Conservation (phyloP, 2,329 filamentous ascomycete species). For the Colletotrichum filicis region DNA sequence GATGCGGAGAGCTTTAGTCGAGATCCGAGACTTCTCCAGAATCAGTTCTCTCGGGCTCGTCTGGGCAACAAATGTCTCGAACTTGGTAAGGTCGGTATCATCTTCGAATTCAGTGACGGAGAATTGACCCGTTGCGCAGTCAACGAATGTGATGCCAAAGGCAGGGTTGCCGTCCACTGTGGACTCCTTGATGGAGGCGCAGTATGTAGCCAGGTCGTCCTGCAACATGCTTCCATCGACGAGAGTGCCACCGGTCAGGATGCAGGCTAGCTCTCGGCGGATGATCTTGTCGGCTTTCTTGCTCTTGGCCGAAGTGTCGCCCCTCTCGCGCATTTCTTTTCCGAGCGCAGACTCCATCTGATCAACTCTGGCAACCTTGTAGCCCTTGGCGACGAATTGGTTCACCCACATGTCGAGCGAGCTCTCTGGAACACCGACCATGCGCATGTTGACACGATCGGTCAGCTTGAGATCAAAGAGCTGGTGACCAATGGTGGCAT, state of each 20-base stretch:
- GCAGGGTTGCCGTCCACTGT: slow-evolving; percentile 78
- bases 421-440: slow-evolving; percentile 97
- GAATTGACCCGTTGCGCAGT: slow-evolving; percentile 96
- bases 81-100: slow-evolving; percentile 93
- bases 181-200: slow-evolving; percentile 91
- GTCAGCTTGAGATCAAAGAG: slow-evolving; percentile 98
- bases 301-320: slow-evolving; percentile 66
- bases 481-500: slow-evolving; percentile 95
- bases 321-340: slow-evolving; percentile 98
- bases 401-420: slow-evolving; percentile 98
- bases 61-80: slow-evolving; percentile 96
- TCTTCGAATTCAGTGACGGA: slow-evolving; percentile 92
- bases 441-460: slow-evolving; percentile 98
- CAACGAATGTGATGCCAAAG: slow-evolving; percentile 94
- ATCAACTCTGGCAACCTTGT: slow-evolving; percentile 95
- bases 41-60: slow-evolving; percentile 89
- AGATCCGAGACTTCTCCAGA: slow-evolving; percentile 87
- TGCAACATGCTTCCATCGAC: slow-evolving; percentile 98
- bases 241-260: slow-evolving; percentile 90
- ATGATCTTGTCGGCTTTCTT: slow-evolving; percentile 93
- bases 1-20: slow-evolving; percentile 89
- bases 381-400: slow-evolving; percentile 97
- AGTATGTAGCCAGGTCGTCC: slow-evolving; percentile 97
- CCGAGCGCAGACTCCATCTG: slow-evolving; percentile 95
- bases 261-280: slow-evolving; percentile 86